Conservation (phyloP, 139 green algal species). For the Closterium sp. region DNA sequence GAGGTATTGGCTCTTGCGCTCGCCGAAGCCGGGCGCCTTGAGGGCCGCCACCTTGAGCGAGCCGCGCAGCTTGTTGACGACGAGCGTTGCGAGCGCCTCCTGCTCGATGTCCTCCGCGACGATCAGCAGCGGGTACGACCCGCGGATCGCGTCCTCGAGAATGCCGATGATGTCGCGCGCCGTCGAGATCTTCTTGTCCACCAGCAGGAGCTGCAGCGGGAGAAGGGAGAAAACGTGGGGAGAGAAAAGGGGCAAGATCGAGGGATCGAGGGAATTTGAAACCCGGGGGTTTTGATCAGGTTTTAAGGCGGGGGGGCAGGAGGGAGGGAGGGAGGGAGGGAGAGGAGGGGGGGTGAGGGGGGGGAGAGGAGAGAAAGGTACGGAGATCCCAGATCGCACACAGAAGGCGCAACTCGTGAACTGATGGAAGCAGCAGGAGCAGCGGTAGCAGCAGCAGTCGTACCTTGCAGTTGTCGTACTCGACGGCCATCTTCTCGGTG, state of each 20-base stretch:
- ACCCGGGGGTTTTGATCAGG: neutral
- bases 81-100: conserved; percentile 96
- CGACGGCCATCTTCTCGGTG: conserved; percentile 93
- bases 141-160: conserved; percentile 87
- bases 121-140: conserved; percentile 92
- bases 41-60: conserved; percentile 86
- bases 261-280: neutral
- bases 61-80: conserved; percentile 99
- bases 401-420: too few relatives aligned
- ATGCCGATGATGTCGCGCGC: conserved; percentile 94
- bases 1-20: conserved; percentile 97
- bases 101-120: conserved; percentile 99
- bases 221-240: too few relatives aligned
- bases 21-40: conserved; percentile 98
- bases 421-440: too few relatives aligned
- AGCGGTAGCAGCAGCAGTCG: too few relatives aligned
- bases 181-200: conserved; percentile 99
- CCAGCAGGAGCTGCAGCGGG: conserved; percentile 78
- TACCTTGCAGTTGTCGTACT: conserved; percentile 61
- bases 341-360: too few relatives aligned
- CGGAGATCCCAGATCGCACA: too few relatives aligned
- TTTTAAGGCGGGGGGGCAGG: neutral
- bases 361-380: neutral
- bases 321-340: neutral
- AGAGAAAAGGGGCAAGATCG: neutral